Evolutionary conservation across 306 rosid genomes (phyloP), one percentile per base, ranked within the genome.

Genomic region (Comarum palustre): DNA sequence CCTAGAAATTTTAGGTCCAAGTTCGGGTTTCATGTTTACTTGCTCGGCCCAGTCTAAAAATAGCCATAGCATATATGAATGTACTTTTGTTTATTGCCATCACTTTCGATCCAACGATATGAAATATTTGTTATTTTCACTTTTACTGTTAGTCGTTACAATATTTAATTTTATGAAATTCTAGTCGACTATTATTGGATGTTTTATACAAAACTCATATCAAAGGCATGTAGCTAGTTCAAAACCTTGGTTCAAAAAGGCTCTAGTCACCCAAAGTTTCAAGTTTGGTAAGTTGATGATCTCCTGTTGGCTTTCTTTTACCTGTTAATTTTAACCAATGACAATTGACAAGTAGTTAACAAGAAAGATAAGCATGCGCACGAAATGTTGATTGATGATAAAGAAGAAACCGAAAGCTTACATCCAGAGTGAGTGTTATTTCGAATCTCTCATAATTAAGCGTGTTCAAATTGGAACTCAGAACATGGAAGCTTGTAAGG

Each of bases 261-360:
- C 97, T 2, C 89, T 89, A 3, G 97, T 78, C 54, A 94, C 88
- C 98, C 98, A 94, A 32, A 91, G 87, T 92, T 88, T 94, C 89
- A 94, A 78, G 79, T 91, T 89, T 63, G 86, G 88, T 83, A 86
- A 84, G 80, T 91, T 85, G 69, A 89, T 84, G n/a, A 72, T 38
- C 47, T 89, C 90, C 73, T 70, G 74, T 68, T 89, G 87, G 19
- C 81, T 68, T 41, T 84, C 87, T 62, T 80, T 77, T 14, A 84
- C 96, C 98, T 90, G 82, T 84, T 7, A 74, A 25, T 12, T 4
- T 25, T n/a, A 47, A 61, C 32, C 32, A 43, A 54, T 34, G 34
- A 1, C 34, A 31, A 31, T 31, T 48, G 11, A 22, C 8, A n/a
- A 45, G 0, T 42, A 45, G 19, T 4, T 25, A 51, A 22, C 11